Conservation (phyloP, 2,329 filamentous ascomycete genomes). For the Colletotrichum karsti region DNA sequence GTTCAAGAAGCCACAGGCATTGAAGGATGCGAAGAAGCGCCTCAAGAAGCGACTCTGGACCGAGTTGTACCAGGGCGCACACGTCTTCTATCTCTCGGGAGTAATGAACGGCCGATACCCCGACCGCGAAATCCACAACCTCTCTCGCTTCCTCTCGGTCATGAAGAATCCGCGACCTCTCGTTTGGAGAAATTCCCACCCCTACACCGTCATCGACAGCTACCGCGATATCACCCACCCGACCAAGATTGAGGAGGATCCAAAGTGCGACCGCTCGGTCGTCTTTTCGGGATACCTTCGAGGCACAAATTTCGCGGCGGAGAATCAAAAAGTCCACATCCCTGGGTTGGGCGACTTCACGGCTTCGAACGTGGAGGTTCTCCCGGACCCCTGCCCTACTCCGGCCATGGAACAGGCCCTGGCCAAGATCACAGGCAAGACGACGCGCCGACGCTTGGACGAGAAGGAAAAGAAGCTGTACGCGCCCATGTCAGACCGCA, state of each 20-base stretch:
- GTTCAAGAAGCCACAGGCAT: slow-evolving; percentile 90
- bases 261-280: slow-evolving; percentile 89
- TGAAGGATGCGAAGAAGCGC: slow-evolving; percentile 95
- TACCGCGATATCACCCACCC: slow-evolving; percentile 96
- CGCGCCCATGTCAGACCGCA: slow-evolving; percentile 98
- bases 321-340: slow-evolving; percentile 88
- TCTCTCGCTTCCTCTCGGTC: slow-evolving; percentile 93
- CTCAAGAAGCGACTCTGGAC: slow-evolving; percentile 97
- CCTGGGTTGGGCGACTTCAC: slow-evolving; percentile 91
- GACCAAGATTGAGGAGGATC: slow-evolving; percentile 86
- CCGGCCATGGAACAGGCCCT: slow-evolving; percentile 89
- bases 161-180: slow-evolving; percentile 99
- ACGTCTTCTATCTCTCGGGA: slow-evolving; percentile 95
- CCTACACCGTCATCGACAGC: slow-evolving; percentile 91
- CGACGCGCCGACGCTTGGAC: slow-evolving; percentile 80
- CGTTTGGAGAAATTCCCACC: slow-evolving; percentile 95
- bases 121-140: slow-evolving; percentile 93
- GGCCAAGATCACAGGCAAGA: slow-evolving; percentile 85
- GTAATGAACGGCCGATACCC: slow-evolving; percentile 97
- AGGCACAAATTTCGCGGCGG: slow-evolving; percentile 90
- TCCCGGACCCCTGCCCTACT: slow-evolving; percentile 95
- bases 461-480: slow-evolving; percentile 98
- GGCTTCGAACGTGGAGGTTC: slow-evolving; percentile 82
- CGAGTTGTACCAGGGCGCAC: slow-evolving; percentile 95
- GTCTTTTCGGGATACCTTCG: slow-evolving; percentile 93